Percentiles rank a stretch among this genome's conserved stretches.
Evolutionary conservation across 768 basidiomycete species (phyloP).

Genomic region (Cyclocybe cylindracea): DNA sequence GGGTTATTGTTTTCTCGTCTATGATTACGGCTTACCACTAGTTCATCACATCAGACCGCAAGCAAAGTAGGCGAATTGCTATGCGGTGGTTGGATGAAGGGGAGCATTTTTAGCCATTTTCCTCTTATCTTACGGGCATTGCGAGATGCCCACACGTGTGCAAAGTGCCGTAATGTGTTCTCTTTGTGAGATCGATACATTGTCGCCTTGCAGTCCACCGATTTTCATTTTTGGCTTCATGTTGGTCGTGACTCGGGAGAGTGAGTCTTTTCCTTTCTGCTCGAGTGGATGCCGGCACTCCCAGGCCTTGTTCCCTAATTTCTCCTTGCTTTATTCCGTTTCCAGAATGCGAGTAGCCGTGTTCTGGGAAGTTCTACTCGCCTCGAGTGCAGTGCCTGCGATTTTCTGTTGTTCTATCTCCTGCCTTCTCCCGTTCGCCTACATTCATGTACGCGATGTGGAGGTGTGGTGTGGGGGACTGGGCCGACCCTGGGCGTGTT

Average conservation of each 20-base stretch:
- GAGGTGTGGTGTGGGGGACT: too few species aligned
- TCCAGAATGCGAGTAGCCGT: background rate
- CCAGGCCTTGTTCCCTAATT: constrained; percentile 12
- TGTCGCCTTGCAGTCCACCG: too few species aligned
- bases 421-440: too few species aligned
- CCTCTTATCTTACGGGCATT: background rate
- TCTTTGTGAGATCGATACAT: too few species aligned
- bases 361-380: background rate
- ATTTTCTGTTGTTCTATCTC: too few species aligned
- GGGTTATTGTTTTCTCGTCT: background rate
- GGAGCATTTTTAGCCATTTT: constrained; percentile 4
- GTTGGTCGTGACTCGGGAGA: too few species aligned
- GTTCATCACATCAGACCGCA: constrained; percentile 2
- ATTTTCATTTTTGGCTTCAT: too few species aligned
- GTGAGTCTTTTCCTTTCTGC: too few species aligned
- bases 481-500: too few species aligned
- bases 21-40: constrained; percentile 5
- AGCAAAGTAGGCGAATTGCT: constrained; percentile 1
- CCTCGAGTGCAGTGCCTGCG: too few species aligned
- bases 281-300: background rate
- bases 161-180: too few species aligned
- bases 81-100: background rate
- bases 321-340: constrained; percentile 8
- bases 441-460: too few species aligned
- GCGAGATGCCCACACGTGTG: background rate